Base-by-base conservation (phyloP, 2,329 filamentous ascomycete genomes). In the Phoma sp. region DNA sequence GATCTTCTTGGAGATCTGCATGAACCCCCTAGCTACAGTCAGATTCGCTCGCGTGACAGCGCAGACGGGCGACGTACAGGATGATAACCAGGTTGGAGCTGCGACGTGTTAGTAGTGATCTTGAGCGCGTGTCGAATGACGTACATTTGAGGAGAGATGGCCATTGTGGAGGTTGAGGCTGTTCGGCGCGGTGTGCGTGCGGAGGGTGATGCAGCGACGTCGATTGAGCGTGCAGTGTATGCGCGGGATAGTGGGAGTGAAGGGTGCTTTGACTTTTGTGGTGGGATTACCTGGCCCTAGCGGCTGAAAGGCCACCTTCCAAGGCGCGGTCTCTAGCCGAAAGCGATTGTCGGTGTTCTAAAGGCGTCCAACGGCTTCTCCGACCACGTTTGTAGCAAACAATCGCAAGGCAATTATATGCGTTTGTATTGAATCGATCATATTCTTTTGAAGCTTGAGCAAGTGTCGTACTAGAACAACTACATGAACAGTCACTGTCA, bases 1-100 rank as follows among this genome's bases (percentile, higher is more conserved):
- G 58, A 99, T 87, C 79, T 89, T 91, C 86, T 98, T 98, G 68
- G 92, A 90, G 58, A 96, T 90, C 84, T 97, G 93, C 92, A 98
- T 97, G 89, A 97, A 96, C 75, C 91, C 77, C 45, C 51, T 54
- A 20, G 33, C 23, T 28, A 17, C 33, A n/a, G 34, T 54, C 17
- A 54, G 51, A 39, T 29, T 33, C 28, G n/a, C 39, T 32, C 33
- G 43, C 29, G 26, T 9, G 14, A 28, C 23, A 26, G 29, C 39
- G 51, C 28, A 32, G 39, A 39, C 25, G 33, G 26, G n/a, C n/a
- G 10, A 39, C 51, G 14, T 49, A 54, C 69, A 75, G 57, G 59
- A 75, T 74, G 60, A 75, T 73, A 57, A 75, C 66, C 54, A 75
- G 69, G 64, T 75, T 75, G 60, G 72, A 64, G 46, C 71, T 73